Evolutionary conservation across 2,329 filamentous ascomycete species (phyloP).

Genomic region (Coniochaeta pulveracea): DNA sequence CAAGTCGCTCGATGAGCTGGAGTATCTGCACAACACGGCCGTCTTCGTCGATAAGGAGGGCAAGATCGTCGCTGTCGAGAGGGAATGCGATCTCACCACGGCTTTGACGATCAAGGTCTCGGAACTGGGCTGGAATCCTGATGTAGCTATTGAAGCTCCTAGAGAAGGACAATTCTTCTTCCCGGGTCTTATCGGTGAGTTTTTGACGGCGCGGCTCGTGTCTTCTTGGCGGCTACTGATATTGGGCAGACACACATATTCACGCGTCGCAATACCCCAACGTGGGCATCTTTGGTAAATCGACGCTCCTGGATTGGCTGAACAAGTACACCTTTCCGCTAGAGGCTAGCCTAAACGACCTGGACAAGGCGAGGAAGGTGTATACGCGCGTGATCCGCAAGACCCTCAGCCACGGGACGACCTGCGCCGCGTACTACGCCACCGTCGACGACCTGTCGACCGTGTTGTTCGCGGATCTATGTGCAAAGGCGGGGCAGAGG

Average conservation of each 20-base stretch:
- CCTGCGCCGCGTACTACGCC: slow-evolving; percentile 88
- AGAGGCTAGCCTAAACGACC: slow-evolving; percentile 61
- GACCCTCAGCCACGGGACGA: slow-evolving; percentile 83
- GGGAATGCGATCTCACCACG: slow-evolving; percentile 19
- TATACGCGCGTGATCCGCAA: slow-evolving; percentile 70
- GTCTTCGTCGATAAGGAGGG: slow-evolving; percentile 38
- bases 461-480: slow-evolving; percentile 82
- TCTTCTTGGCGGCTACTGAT: background rate
- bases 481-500: slow-evolving; percentile 67
- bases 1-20: slow-evolving; percentile 32
- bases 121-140: slow-evolving; percentile 31
- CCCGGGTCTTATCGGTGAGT: slow-evolving; percentile 66
- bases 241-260: slow-evolving; percentile 72
- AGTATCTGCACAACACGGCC: slow-evolving; percentile 37
- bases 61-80: slow-evolving; percentile 36
- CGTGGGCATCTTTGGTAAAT: slow-evolving; percentile 83
- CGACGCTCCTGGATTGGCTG: slow-evolving; percentile 87
- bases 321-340: slow-evolving; percentile 91
- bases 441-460: slow-evolving; percentile 79
- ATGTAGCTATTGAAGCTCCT: slow-evolving; percentile 22
- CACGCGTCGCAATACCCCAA: slow-evolving; percentile 96
- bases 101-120: slow-evolving; percentile 22
- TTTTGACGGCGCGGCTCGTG: background rate
- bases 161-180: slow-evolving; percentile 62
- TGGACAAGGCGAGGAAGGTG: slow-evolving; percentile 52